phyloP scores from a whole-genome alignment of 148 eudicot species.

The Chenopodium album region DNA sequence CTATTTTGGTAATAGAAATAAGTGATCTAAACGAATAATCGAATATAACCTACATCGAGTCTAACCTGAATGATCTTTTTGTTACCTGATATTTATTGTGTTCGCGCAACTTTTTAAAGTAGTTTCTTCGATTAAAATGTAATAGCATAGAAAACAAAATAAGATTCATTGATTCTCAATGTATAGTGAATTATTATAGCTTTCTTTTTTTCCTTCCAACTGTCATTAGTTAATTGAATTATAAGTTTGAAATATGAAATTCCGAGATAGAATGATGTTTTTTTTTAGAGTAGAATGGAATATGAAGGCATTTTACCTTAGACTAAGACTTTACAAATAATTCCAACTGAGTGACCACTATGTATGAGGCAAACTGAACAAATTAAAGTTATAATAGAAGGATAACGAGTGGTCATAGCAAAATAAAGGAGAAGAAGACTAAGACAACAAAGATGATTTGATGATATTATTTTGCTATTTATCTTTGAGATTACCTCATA shows the following conservation, averaged over 20 bases:
- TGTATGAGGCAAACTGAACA: not conserved
- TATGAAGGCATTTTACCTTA: not conserved
- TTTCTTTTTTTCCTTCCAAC: too few relatives aligned
- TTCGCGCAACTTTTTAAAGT: not conserved
- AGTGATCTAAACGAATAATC: not conserved
- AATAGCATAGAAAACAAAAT: too few relatives aligned
- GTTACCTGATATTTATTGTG: too few relatives aligned
- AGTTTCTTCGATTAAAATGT: not conserved
- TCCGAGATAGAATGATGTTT: not conserved
- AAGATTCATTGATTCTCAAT: not conserved
- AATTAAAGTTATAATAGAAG: not conserved
- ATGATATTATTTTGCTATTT: too few relatives aligned
- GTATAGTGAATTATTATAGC: not conserved
- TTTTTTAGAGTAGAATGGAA: not conserved
- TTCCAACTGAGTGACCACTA: not conserved
- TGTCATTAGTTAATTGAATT: too few relatives aligned
- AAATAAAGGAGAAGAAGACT: too few relatives aligned
- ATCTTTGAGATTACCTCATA: too few relatives aligned
- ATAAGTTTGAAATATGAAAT: too few relatives aligned
- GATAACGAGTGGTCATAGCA: not conserved
- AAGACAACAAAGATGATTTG: too few relatives aligned
- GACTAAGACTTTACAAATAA: not conserved
- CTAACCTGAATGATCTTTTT: too few relatives aligned
- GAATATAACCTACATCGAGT: not conserved
- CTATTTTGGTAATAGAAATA: not conserved